Percentiles rank a stretch among this genome's conserved stretches.
These are phyloP conservation scores for Baorangia bicolor DNA, from an alignment of 768 basidiomycete genomes.

Conservation along the genomic window DNA sequence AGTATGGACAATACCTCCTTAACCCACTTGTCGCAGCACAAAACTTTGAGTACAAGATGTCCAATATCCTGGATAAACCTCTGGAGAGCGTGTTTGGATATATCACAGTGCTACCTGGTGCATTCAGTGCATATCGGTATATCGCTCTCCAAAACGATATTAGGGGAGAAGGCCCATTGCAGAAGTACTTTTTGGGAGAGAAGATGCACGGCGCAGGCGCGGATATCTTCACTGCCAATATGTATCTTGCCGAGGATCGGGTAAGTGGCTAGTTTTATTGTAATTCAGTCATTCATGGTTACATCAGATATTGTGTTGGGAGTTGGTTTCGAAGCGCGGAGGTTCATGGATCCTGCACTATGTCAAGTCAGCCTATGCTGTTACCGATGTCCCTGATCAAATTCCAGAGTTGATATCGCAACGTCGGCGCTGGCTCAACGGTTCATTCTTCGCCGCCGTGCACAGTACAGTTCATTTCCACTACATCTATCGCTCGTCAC, in stretches of 20 bases:
- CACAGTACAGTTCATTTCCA: constrained; percentile 92
- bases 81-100: constrained; percentile 90
- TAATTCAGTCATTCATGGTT: constrained; percentile 2
- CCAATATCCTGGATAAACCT: constrained; percentile 90
- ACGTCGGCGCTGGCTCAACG: constrained; percentile 94
- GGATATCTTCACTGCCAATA: constrained; percentile 93
- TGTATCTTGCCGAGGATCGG: constrained; percentile 93
- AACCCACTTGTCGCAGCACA: constrained; percentile 90
- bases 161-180: constrained; percentile 81
- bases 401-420: constrained; percentile 94
- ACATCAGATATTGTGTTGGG: constrained; percentile 88
- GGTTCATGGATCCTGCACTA: constrained; percentile 93
- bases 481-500: constrained; percentile 91
- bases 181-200: constrained; percentile 97
- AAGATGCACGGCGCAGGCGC: constrained; percentile 87
- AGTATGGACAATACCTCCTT: constrained; percentile 71
- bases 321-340: constrained; percentile 91
- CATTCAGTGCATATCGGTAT: constrained; percentile 90
- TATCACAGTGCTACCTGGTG: constrained; percentile 91
- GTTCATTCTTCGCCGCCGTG: constrained; percentile 96
- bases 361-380: constrained; percentile 90
- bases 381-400: constrained; percentile 94
- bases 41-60: constrained; percentile 95
- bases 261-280: constrained; percentile 33
- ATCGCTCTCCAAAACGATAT: constrained; percentile 88